These are phyloP conservation scores for Acanthamoeba sp. DNA, from an alignment of 208 protist genomes.

Conservation along the genomic window DNA sequence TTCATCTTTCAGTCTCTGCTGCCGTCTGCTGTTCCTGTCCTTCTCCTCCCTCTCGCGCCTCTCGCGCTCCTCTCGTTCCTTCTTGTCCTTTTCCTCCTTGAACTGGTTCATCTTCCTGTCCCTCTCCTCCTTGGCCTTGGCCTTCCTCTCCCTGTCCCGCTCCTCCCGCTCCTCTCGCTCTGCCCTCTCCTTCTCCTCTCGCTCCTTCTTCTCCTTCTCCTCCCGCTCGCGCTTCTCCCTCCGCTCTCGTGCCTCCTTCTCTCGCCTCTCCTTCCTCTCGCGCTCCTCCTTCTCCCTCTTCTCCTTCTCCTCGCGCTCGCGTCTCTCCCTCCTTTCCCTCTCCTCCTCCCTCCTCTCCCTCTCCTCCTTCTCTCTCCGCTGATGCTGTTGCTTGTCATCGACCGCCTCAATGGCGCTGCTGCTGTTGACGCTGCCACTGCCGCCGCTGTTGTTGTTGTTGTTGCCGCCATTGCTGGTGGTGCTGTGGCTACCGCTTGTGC, in stretches of 20 bases:
- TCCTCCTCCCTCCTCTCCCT: not conserved
- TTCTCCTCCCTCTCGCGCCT: not conserved
- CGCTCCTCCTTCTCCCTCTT: not conserved
- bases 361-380: not conserved
- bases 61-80: not conserved
- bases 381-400: not conserved
- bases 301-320: not conserved
- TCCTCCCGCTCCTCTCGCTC: not conserved
- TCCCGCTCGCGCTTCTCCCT: not conserved
- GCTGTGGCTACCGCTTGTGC: too few relatives aligned
- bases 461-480: too few relatives aligned
- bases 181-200: not conserved
- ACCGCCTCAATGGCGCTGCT: too few relatives aligned
- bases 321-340: not conserved
- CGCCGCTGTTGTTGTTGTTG: not conserved
- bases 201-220: not conserved
- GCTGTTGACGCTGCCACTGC: not conserved
- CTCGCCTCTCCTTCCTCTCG: not conserved
- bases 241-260: constrained; percentile 3
- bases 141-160: not conserved
- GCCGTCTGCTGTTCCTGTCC: not conserved
- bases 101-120: not conserved
- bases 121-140: not conserved
- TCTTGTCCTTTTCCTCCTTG: not conserved
- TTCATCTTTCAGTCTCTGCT: not conserved